phyloP scores from a whole-genome alignment of 805 yeast species.

The Teunomyces funiuensis region DNA sequence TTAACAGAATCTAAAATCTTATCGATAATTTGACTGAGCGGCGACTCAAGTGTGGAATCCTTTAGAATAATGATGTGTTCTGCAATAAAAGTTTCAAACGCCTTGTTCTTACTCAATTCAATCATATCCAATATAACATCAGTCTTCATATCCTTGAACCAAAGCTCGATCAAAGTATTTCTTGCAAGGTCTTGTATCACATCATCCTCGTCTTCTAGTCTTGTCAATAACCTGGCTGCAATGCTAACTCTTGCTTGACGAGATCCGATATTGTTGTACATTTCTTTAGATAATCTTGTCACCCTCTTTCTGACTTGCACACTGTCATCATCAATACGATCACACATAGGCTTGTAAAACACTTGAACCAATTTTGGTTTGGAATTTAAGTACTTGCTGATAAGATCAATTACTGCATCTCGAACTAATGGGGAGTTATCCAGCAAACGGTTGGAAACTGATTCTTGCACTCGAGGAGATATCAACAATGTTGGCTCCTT shows the following conservation, averaged over 20 bases:
- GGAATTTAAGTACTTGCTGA: conserved; percentile 47
- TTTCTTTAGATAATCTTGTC: conserved; percentile 47
- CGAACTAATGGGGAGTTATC: conserved; percentile 72
- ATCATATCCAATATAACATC: background rate
- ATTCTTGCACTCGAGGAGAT: conserved; percentile 48
- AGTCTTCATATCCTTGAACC: conserved; percentile 16
- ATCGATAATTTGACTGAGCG: conserved; percentile 26
- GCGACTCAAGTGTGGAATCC: background rate
- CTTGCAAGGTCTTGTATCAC: conserved; percentile 41
- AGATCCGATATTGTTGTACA: conserved; percentile 42
- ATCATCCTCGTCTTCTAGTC: conserved; percentile 73
- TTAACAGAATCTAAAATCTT: conserved; percentile 35
- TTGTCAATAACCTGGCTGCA: conserved; percentile 50
- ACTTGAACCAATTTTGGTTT: conserved; percentile 47
- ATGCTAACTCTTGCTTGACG: conserved; percentile 38
- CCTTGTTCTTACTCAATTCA: background rate
- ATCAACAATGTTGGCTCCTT: conserved; percentile 53
- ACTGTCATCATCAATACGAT: conserved; percentile 57
- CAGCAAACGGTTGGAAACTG: conserved; percentile 50
- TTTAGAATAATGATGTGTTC: background rate
- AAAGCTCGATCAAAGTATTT: conserved; percentile 25
- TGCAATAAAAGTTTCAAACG: conserved; percentile 10
- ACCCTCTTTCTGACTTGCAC: conserved; percentile 64
- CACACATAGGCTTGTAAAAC: conserved; percentile 51
- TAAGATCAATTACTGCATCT: conserved; percentile 71